These are phyloP conservation scores for Stellera chamaejasme DNA, from an alignment of 345 rosid genomes.

Conservation along the genomic window DNA sequence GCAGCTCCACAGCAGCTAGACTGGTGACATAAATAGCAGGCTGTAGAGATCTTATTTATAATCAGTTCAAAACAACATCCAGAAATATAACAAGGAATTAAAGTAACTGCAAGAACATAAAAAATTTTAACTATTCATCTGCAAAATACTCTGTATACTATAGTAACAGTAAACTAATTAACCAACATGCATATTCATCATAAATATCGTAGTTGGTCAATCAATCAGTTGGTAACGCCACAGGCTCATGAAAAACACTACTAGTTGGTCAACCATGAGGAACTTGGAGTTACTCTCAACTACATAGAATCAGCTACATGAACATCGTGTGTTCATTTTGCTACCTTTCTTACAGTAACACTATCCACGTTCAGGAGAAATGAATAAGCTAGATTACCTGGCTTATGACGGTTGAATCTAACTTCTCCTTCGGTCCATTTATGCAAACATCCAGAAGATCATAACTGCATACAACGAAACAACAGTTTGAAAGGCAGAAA, in stretches of 20 bases:
- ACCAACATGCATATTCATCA: no score
- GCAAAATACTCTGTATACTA: constrained; percentile 3
- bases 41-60: constrained; percentile 29
- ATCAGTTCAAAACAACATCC: neutral
- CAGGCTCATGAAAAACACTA: no score
- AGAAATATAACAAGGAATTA: no score
- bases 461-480: constrained; percentile 40
- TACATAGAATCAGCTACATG: no score
- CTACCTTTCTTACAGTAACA: no score
- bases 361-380: no score
- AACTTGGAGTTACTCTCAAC: no score
- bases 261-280: no score
- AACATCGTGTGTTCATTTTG: no score
- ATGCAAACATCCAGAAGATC: constrained; percentile 89
- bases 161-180: no score
- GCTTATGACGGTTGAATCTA: constrained; percentile 90
- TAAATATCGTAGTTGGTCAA: no score
- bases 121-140: neutral
- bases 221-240: no score
- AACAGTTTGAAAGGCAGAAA: neutral
- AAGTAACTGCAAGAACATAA: neutral
- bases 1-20: constrained; percentile 92
- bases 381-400: constrained; percentile 42
- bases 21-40: constrained; percentile 99
- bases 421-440: constrained; percentile 92